Evolutionary conservation across 129 eudicot species (phyloP), one percentile per base, ranked within the genome.

Genomic region (Pittosporum tobira): DNA sequence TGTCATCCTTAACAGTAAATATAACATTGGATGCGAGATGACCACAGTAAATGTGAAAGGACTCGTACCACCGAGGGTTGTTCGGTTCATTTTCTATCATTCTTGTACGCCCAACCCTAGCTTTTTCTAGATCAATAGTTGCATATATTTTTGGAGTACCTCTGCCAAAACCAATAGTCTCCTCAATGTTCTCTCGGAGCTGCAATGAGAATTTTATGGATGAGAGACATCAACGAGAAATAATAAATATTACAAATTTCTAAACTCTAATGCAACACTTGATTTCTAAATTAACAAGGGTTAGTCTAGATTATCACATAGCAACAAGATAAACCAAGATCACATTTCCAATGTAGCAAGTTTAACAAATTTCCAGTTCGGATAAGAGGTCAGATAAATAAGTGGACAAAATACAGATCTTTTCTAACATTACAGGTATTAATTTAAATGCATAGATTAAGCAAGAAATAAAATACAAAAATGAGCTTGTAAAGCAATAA

Each of bases 41-140:
- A 28, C 62, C 54, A 6, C 70, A 65, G 53, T 65, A 65, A 24
- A 65, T 65, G 48, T 65, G 70, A 30, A 71, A 71, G 11, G 65
- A 64, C 51, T 71, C 71, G 29, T 64, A 6, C 76, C 76, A 71
- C 36, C 52, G 23, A 2, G 76, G 71, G 26, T 59, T 57, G 54
- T 44, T 38, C 4, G 62, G 71, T 37, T 71, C 65, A 42, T 64
- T 47, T 18, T 64, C 66, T 26, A 71, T 34, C 59, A 63, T 54
- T 57, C 66, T 56, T 25, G 76, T 71, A 29, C 76, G 61, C 12
- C 71, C 76, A 45, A 71, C 76, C 36, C 76, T 64, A 13, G 76
- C 76, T 54, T 64, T 71, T 24, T 71, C 76, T n/a, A 71, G 61
- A 57, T 71, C 66, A 21, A 68, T 31, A 20, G 73, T 49, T 36